Evolutionary conservation across 2,329 filamentous ascomycete genomes (phyloP), one percentile per base, ranked within the genome.

Genomic region (Dactylonectria estremocensis): DNA sequence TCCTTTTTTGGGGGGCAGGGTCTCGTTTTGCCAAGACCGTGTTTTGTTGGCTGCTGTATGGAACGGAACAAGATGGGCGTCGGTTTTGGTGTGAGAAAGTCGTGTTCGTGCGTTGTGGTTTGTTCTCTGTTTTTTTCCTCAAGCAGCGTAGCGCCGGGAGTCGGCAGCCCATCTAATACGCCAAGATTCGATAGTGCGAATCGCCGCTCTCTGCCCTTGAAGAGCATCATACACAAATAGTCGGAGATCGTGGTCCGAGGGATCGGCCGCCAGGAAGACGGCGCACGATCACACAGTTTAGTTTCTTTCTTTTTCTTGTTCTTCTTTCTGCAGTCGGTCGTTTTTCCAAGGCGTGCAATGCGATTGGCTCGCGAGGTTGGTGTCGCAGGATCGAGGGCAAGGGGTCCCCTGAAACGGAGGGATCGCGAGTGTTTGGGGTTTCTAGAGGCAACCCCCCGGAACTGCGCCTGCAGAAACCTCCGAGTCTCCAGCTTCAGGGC

Each of bases 401-500:
- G 46, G 16, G 28, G 46, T 14, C 20, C 28, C 43, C 48, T 58
- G 57, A 65, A 65, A 65, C 62, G 45, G n/a, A n/a, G 24, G 31
- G 28, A 35, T 53, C n/a, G 16, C 16, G 24, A 33, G 48, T 50
- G 24, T 50, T 28, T 24, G 49, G 48, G 16, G 16, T 10, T 31
- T 11, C 18, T 13, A 16, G 56, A 18, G 24, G 24, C 24, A 28
- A 11, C 18, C 33, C 43, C 11, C 48, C 43, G 37, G 55, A 31
- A 22, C 28, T 33, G 33, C 58, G 58, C 52, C 28, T 53, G 28
- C 43, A 20, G 31, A 57, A 57, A 40, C 33, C 28, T 22, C 56
- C 52, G 52, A 52, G 57, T 56, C 46, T 46, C 60, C 58, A 53
- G 59, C 59, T 61, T 60, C 53, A 52, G 64, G 52, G 35, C 54